A percentile compares a stretch with the other conserved stretches of the same genome.
phyloP scores from a whole-genome alignment of 2,329 filamentous ascomycete genomes.

The Scedosporium dehoogii region DNA sequence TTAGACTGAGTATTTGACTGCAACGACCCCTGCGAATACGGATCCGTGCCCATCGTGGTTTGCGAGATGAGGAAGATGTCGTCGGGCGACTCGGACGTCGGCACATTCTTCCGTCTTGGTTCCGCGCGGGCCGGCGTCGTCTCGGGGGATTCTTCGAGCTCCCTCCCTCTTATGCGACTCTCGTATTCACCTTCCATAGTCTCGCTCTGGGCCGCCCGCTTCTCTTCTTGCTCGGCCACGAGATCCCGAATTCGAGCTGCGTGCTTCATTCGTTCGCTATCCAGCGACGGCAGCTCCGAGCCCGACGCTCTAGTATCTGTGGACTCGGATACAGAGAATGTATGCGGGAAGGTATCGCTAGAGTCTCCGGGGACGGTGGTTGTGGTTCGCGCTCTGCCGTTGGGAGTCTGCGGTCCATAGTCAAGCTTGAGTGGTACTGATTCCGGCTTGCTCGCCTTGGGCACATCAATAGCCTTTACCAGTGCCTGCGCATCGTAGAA shows the following conservation, averaged over 20 bases:
- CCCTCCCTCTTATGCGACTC: slow-evolving; percentile 34
- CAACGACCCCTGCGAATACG: slow-evolving; percentile 20
- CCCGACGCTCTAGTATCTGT: slow-evolving; percentile 12
- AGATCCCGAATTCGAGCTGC: slow-evolving; percentile 3
- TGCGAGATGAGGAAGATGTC: slow-evolving; percentile 36
- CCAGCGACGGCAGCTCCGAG: slow-evolving; percentile 9
- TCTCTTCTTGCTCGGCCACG: slow-evolving; percentile 14
- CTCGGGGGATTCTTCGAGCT: slow-evolving; percentile 3
- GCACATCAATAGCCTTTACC: slow-evolving; percentile 36
- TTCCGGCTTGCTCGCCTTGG: background rate
- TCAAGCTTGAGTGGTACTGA: background rate
- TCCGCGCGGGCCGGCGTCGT: background rate
- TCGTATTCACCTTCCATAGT: slow-evolving; percentile 28
- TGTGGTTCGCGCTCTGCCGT: background rate
- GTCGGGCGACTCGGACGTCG: slow-evolving; percentile 21
- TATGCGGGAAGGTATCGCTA: slow-evolving; percentile 45
- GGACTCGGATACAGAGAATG: slow-evolving; percentile 45
- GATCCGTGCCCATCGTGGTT: slow-evolving; percentile 25
- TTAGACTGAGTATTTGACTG: slow-evolving; percentile 15
- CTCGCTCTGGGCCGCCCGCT: slow-evolving; percentile 16
- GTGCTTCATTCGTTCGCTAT: slow-evolving; percentile 8
- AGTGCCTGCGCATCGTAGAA: slow-evolving; percentile 53
- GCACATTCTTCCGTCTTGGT: background rate
- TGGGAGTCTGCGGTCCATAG: background rate
- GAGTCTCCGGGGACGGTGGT: slow-evolving; percentile 28